Evolutionary conservation across 2,329 filamentous ascomycete species (phyloP), one percentile per base, ranked within the genome.

Genomic region (Arthrobotrys pseudoclavata): DNA sequence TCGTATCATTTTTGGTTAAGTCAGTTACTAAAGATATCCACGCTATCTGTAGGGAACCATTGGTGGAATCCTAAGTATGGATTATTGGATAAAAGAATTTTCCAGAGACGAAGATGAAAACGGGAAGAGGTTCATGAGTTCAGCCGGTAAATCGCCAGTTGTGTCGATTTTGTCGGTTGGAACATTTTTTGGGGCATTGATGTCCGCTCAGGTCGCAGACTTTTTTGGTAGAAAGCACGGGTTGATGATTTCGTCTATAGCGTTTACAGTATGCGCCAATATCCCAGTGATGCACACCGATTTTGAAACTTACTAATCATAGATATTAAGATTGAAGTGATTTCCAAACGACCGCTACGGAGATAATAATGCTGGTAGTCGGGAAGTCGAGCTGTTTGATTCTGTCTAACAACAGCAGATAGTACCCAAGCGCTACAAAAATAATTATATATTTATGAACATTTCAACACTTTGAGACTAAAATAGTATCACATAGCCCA

Each of bases 131-230:
- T 48, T 26, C 22, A 55, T 76, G 1, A 60, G 24, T 4, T 86
- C 91, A 12, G 84, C 85, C 15, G 86, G 95, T 82, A 89, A 90
- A 52, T 91, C 92, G 22, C 86, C 91, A 76, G 91, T 95, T 71
- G 92, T 96, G 57, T 91, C 92, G 13, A 94, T 96, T 79, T 87
- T 96, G 48, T 95, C 92, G 75, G 91, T 90, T 42, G 93, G 93
- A 47, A 96, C 92, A 22, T 90, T 92, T 79, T 85, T 93, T 64
- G 93, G 71, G 1, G 71, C 71, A 1, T 57, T 76, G 57, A 40
- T 64, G 55, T 69, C 71, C 0, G 71, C 71, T 6, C 71, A 63
- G 20, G 57, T 70, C 15, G 71, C 64, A 15, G 71, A 76, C 24
- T 69, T 26, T 34, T 66, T 69, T 45, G 71, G 71, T 26, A 57